Percentiles rank a stretch among this genome's conserved stretches.
These are phyloP conservation scores for Sporisorium scitamineum DNA, from an alignment of 1,284 basidiomycete genomes.

Conservation along the genomic window DNA sequence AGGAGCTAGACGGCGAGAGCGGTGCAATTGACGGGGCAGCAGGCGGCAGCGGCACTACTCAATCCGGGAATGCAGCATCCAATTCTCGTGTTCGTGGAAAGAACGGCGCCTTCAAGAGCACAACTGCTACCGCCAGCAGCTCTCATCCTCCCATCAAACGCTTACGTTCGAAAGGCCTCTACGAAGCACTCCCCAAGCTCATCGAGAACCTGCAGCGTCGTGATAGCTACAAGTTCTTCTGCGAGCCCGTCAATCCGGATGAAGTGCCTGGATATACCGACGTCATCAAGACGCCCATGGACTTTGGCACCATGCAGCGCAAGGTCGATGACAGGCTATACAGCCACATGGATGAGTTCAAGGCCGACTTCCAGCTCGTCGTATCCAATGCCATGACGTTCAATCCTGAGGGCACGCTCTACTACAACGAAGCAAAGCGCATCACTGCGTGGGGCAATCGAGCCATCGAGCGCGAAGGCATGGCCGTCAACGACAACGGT, in stretches of 20 bases:
- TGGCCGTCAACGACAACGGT: slow-evolving; percentile 57
- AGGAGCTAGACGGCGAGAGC: not conserved
- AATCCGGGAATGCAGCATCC: slow-evolving; percentile 1
- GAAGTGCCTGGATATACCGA: slow-evolving; percentile 79
- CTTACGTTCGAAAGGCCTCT: slow-evolving; percentile 47
- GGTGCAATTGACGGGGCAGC: not conserved
- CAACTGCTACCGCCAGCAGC: slow-evolving; percentile 5
- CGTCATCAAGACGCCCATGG: slow-evolving; percentile 81
- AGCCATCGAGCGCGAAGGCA: slow-evolving; percentile 60
- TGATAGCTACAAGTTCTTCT: slow-evolving; percentile 86
- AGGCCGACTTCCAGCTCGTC: slow-evolving; percentile 62
- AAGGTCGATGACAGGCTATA: slow-evolving; percentile 48
- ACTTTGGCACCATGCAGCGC: slow-evolving; percentile 80
- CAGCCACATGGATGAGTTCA: slow-evolving; percentile 56
- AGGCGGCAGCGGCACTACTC: not conserved
- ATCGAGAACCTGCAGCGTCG: slow-evolving; percentile 72
- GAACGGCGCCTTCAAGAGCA: slow-evolving; percentile 30
- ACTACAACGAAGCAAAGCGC: slow-evolving; percentile 62
- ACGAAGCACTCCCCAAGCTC: slow-evolving; percentile 52
- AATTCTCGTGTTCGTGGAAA: slow-evolving; percentile 21
- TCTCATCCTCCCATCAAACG: slow-evolving; percentile 45
- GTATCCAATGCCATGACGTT: slow-evolving; percentile 63
- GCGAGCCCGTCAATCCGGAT: slow-evolving; percentile 77
- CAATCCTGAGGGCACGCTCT: slow-evolving; percentile 64
- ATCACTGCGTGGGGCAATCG: slow-evolving; percentile 59